These are phyloP conservation scores for Rhizopogon sp. DNA, from an alignment of 768 basidiomycete species.

Conservation along the genomic window DNA sequence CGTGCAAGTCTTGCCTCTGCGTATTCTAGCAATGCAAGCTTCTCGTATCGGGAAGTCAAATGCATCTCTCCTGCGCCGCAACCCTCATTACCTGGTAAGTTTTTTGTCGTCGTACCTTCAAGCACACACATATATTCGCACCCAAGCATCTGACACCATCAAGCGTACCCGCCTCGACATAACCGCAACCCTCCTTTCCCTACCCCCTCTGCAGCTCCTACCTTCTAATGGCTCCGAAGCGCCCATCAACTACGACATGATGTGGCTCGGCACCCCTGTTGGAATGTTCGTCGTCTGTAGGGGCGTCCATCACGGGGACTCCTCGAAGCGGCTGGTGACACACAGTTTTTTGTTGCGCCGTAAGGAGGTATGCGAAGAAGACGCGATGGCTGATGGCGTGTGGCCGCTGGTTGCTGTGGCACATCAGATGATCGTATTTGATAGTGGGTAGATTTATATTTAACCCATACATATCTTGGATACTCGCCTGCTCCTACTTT, in stretches of 20 bases:
- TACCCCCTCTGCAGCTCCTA: conserved; percentile 20
- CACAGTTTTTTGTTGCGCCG: conserved; percentile 26
- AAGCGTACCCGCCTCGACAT: conserved; percentile 24
- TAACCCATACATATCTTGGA: neutral
- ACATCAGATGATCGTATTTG: conserved; percentile 28
- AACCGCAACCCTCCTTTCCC: conserved; percentile 15
- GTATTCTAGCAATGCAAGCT: conserved; percentile 24
- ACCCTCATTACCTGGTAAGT: conserved; percentile 15
- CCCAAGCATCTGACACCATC: neutral
- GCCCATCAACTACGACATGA: conserved; percentile 24
- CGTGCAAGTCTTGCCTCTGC: conserved; percentile 28
- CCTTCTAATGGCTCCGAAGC: conserved; percentile 1
- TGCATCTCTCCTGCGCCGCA: neutral
- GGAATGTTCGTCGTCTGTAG: conserved; percentile 26
- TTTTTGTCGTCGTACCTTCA: neutral
- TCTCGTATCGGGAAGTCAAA: conserved; percentile 22
- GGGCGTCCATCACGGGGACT: conserved; percentile 2
- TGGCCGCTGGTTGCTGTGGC: conserved; percentile 26
- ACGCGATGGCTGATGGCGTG: conserved; percentile 19
- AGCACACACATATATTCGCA: neutral
- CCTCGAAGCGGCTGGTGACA: conserved; percentile 13
- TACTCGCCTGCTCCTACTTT: neutral
- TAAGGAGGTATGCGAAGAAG: conserved; percentile 25
- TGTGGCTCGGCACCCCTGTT: conserved; percentile 20
- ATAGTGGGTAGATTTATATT: neutral